Base-by-base conservation (phyloP, 2,329 filamentous ascomycete species). In the Catunica adiposa region DNA sequence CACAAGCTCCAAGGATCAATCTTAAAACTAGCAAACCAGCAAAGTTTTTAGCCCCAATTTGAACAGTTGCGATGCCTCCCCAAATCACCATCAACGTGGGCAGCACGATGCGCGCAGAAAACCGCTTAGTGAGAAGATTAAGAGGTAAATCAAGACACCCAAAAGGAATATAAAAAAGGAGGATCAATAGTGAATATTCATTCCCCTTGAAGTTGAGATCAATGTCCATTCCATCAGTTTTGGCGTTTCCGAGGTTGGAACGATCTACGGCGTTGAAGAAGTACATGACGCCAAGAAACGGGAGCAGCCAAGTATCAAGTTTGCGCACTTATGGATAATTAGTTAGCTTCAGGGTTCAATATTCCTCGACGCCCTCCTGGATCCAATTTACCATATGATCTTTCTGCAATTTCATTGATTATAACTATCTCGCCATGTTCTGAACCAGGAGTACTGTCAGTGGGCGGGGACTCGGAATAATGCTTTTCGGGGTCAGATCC, bases 171-270 rank as follows among this genome's bases (percentile, higher is more conserved):
- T 76, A 75, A 59, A 76, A 76, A 0, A 76, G 63, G 2, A 75
- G 61, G 31, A 68, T 67, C 48, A 68, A 65, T 23, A 69, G 59
- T 50, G 64, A 69, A 3, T 68, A 70, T 9, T 71, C 67, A 0
- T 68, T 64, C 0, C 67, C 67, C 51, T 76, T 79, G 62, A 76
- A 80, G 51, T 81, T 74, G 0, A 80, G 65, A 56, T 80, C 73
- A 8, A 68, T 62, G 57, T 74, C 70, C 2, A 75, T 60, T 8
- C 71, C 70, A 0, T 74, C 75, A 8, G 71, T 61, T 56, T 71
- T 68, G 4, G 71, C 71, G 46, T 72, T 70, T 0, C 70, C 70
- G 54, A 75, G 73, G 26, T 71, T 71, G 56, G 73, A 73, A 5
- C 71, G 66, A 44, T 74, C 72, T 20, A 73, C 64, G 54, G 71